Conservation (phyloP, 2,329 filamentous ascomycete genomes). For the Cytospora piceicola region DNA sequence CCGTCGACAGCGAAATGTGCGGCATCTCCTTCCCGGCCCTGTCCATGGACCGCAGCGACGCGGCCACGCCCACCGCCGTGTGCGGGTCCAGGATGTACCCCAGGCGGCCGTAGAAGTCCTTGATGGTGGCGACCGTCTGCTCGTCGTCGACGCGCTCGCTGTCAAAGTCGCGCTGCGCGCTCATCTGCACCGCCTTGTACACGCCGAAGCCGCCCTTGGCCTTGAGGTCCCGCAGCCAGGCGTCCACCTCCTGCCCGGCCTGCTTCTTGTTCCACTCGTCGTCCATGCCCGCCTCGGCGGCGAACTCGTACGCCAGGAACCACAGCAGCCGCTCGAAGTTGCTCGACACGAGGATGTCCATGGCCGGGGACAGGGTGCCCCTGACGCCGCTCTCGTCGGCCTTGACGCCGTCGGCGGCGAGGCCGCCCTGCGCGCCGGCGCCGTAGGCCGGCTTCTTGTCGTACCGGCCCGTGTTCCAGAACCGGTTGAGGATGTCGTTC, state of each 20-base stretch:
- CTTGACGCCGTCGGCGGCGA: slow-evolving; percentile 63
- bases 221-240: slow-evolving; percentile 83
- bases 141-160: slow-evolving; percentile 73
- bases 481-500: slow-evolving; percentile 95
- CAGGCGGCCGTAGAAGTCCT: slow-evolving; percentile 52
- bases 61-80: slow-evolving; percentile 83
- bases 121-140: slow-evolving; percentile 71
- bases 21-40: slow-evolving; percentile 55
- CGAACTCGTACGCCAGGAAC: slow-evolving; percentile 83
- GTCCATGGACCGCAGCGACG: slow-evolving; percentile 69
- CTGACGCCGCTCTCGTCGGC: slow-evolving; percentile 77
- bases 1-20: slow-evolving; percentile 90
- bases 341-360: slow-evolving; percentile 95
- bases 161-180: slow-evolving; percentile 75
- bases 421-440: slow-evolving; percentile 62
- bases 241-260: slow-evolving; percentile 74
- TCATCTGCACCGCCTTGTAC: slow-evolving; percentile 70
- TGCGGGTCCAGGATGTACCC: slow-evolving; percentile 90
- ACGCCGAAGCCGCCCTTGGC: slow-evolving; percentile 80
- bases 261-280: slow-evolving; percentile 68
- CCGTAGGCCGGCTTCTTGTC: slow-evolving; percentile 76
- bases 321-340: slow-evolving; percentile 97
- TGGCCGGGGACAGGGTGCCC: slow-evolving; percentile 91
- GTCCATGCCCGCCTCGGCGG: slow-evolving; percentile 61
- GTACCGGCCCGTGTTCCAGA: slow-evolving; percentile 89